Base-by-base conservation (phyloP, 805 yeast genomes). In the Osmozyma mogii region DNA sequence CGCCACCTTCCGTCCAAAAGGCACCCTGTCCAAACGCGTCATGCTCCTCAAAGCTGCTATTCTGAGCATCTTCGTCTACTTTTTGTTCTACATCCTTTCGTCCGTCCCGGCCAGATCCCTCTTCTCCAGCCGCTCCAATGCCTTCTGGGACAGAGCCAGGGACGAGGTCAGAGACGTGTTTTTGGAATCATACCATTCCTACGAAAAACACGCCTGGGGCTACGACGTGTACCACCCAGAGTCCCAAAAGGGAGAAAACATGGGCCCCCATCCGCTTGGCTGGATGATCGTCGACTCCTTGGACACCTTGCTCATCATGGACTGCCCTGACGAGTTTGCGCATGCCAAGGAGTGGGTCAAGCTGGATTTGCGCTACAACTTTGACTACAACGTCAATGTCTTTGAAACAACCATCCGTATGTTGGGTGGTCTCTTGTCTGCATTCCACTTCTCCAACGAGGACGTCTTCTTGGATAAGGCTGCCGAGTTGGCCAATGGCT, bases 351-450 rank as follows among this genome's bases (percentile, higher is more conserved):
- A 70, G 4, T 88, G 95, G 95, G 80, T 88, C 28, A 65, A 69
- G 27, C 58, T 76, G 32, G 84, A 74, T 29, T 62, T 88, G 40
- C 66, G 65, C 30, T 87, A 84, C 49, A 73, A 76, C 43, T 72
- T 83, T 42, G 82, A 84, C 49, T 72, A 77, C 37, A 70, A 70
- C 20, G 92, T 84, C 24, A 85, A 80, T 49, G 78, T 85, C 5
- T 88, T 88, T 55, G 96, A 87, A 51, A 85, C 96, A n/a, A 84
- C 96, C 5, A 87, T 84, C 40, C 68, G 96, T 50, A 84, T 88
- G 94, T 60, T 88, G 15, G 96, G 96, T 25, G 96, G 96, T 0
- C 62, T 88, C n/a, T 58, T 88, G 28, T 79, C 95, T 3, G 94
- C 95, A 0, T 74, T 72, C 47, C 78, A 83, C 40, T 56, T 84